phyloP scores from a whole-genome alignment of 805 yeast species.

The Saccharomycopsis selenospora region DNA sequence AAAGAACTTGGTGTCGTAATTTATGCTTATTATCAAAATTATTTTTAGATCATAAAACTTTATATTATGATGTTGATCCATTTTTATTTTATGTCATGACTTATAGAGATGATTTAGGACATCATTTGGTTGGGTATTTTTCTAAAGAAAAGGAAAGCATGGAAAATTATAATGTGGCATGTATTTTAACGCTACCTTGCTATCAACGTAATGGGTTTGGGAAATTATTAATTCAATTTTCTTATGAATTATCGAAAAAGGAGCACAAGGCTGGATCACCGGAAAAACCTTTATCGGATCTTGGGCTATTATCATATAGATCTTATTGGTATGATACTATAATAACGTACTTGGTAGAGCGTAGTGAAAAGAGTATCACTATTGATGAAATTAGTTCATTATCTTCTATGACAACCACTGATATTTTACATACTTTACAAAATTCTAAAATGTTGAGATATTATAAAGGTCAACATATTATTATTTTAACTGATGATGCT shows the following conservation, averaged over 20 bases:
- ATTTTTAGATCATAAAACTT: conserved; percentile 90
- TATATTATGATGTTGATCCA: conserved; percentile 97
- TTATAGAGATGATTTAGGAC: conserved; percentile 79
- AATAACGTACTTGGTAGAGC: conserved; percentile 63
- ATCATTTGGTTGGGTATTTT: conserved; percentile 92
- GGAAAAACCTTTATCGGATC: conserved; percentile 92
- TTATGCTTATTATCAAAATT: conserved; percentile 83
- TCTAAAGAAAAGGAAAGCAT: conserved; percentile 96
- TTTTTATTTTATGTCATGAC: conserved; percentile 96
- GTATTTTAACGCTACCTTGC: conserved; percentile 92
- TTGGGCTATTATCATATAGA: conserved; percentile 87
- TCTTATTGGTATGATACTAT: conserved; percentile 95
- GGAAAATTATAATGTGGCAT: conserved; percentile 92
- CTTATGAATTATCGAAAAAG: conserved; percentile 80
- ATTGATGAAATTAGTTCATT: conserved; percentile 83
- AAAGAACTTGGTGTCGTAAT: conserved; percentile 96
- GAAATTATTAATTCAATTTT: conserved; percentile 82
- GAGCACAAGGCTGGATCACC: conserved; percentile 95
- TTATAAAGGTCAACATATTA: conserved; percentile 90
- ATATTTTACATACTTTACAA: conserved; percentile 87
- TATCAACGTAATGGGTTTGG: conserved; percentile 96
- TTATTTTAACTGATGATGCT: conserved; percentile 78
- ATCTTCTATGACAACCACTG: conserved; percentile 95
- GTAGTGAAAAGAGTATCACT: conserved; percentile 53
- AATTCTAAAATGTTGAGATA: conserved; percentile 84